Evolutionary conservation across 2,329 filamentous ascomycete genomes (phyloP).

Genomic region (Blastomyces parvus): DNA sequence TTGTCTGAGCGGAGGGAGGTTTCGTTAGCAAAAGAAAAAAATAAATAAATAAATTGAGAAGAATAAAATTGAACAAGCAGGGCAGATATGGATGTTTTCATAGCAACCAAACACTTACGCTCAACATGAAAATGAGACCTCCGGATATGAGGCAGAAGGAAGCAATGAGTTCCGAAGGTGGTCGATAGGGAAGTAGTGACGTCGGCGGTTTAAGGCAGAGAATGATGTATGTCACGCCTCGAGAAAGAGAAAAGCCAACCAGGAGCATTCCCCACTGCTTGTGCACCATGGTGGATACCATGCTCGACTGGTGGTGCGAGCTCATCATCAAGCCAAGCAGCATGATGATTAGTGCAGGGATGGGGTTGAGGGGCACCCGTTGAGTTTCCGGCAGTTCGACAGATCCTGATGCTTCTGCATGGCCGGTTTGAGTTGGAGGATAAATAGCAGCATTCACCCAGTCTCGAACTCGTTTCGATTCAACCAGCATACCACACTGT

Average conservation of each 20-base stretch:
- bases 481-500: conserved; percentile 72
- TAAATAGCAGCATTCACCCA: conserved; percentile 42
- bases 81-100: not conserved
- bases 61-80: no score
- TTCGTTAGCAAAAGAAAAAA: conserved; percentile 15
- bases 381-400: conserved; percentile 58
- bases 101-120: conserved; percentile 46
- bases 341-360: conserved; percentile 78
- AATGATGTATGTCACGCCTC: conserved; percentile 68
- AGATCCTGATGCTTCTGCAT: conserved; percentile 23
- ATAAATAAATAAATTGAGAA: not conserved
- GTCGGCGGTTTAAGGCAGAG: conserved; percentile 71
- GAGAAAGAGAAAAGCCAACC: conserved; percentile 67
- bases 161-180: conserved; percentile 79
- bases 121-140: conserved; percentile 86
- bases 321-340: conserved; percentile 92
- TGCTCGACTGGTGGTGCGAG: conserved; percentile 73
- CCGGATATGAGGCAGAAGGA: conserved; percentile 81
- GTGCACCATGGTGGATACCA: conserved; percentile 85
- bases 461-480: conserved; percentile 60
- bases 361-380: conserved; percentile 70
- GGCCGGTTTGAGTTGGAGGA: conserved; percentile 7
- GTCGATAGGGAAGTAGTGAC: conserved; percentile 70
- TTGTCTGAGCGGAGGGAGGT: conserved; percentile 43
- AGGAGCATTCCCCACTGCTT: conserved; percentile 86